phyloP scores from a whole-genome alignment of 495 filamentous ascomycete genomes.

The Corynascus novoguineensis region DNA sequence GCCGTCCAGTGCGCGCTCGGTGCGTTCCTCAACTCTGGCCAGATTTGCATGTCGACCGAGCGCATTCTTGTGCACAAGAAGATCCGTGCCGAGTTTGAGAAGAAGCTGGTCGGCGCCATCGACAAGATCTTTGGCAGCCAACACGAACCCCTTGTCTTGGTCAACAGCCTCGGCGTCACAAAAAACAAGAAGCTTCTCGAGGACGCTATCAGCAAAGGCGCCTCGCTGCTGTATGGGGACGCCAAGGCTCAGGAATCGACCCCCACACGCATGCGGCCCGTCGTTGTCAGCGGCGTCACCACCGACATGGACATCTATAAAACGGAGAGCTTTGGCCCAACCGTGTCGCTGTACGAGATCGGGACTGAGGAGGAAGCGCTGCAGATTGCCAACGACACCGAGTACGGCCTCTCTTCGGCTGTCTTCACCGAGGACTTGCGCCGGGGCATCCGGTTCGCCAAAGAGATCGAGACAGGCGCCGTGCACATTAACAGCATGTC shows the following conservation, averaged over 20 bases:
- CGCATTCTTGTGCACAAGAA: constrained; percentile 74
- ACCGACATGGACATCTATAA: constrained; percentile 78
- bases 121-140: constrained; percentile 45
- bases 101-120: constrained; percentile 51
- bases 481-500: constrained; percentile 87
- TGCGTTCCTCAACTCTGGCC: constrained; percentile 58
- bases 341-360: constrained; percentile 55
- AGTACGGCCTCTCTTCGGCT: constrained; percentile 76
- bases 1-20: constrained; percentile 48
- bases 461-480: constrained; percentile 70
- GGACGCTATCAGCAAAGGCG: constrained; percentile 66
- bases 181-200: constrained; percentile 63
- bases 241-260: constrained; percentile 39
- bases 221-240: constrained; percentile 58
- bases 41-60: constrained; percentile 92
- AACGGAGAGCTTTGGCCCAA: constrained; percentile 79
- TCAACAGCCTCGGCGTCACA: constrained; percentile 53
- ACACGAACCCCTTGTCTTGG: constrained; percentile 53
- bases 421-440: constrained; percentile 81
- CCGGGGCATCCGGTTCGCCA: constrained; percentile 66
- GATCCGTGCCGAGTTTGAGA: constrained; percentile 60
- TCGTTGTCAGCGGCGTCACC: constrained; percentile 64
- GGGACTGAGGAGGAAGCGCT: constrained; percentile 65
- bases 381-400: constrained; percentile 71
- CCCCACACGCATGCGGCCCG: constrained; percentile 58